Percentiles rank a stretch among this genome's conserved stretches.
phyloP scores from a whole-genome alignment of 2,329 filamentous ascomycete genomes.

The Diaporthe humulicola region DNA sequence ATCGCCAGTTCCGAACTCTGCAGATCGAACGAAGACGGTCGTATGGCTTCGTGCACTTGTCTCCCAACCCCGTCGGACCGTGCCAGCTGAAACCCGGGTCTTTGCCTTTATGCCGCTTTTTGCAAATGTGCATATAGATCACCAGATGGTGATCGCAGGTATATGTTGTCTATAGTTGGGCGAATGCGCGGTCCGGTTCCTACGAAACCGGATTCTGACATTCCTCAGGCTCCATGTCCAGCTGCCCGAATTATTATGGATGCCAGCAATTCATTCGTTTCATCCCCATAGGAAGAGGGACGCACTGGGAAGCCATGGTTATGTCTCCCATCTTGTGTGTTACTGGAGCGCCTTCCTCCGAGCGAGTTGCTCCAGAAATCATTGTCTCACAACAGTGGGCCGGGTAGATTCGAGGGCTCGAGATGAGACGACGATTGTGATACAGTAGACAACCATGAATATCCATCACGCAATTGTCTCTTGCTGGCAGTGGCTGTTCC shows the following conservation, averaged over 20 bases:
- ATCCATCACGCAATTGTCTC: background rate
- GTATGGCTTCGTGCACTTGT: background rate
- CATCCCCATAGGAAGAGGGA: background rate
- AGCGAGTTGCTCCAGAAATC: background rate
- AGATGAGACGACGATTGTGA: conserved; percentile 14
- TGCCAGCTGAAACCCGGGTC: background rate
- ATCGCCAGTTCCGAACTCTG: background rate
- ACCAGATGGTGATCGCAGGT: background rate
- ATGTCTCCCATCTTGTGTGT: background rate
- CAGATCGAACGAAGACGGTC: background rate
- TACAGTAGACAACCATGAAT: background rate
- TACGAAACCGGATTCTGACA: background rate
- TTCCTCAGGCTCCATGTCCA: background rate
- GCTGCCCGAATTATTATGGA: background rate
- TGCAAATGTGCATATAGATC: background rate
- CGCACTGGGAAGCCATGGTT: background rate
- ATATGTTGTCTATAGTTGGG: background rate
- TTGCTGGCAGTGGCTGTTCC: background rate
- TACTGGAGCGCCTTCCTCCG: background rate
- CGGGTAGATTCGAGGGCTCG: conserved; percentile 3
- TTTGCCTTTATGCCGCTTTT: background rate
- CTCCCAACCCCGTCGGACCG: background rate
- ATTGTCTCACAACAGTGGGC: conserved; percentile 12
- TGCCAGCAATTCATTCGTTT: background rate
- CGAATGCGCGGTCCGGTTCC: background rate